A percentile compares a stretch with the other conserved stretches of the same genome.
These are phyloP conservation scores for Pichia heedii DNA, from an alignment of 805 yeast genomes.

Conservation along the genomic window DNA sequence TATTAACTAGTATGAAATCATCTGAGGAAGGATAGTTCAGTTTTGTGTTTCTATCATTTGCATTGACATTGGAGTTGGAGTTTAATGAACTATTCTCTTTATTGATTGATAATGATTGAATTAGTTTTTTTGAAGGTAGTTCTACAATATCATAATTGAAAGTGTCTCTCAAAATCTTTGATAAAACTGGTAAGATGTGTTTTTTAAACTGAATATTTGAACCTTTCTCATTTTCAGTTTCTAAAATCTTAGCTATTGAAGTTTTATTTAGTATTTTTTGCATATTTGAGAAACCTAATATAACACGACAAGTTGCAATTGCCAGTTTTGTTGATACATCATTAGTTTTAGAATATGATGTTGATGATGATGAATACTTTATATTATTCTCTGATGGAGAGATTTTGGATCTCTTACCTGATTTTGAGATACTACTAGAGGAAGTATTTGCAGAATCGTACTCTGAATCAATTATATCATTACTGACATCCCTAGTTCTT, in stretches of 20 bases:
- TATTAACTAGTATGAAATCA: slow-evolving; percentile 21
- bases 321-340: slow-evolving; percentile 17
- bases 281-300: slow-evolving; percentile 22
- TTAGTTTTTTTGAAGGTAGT: slow-evolving; percentile 12
- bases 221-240: slow-evolving; percentile 23
- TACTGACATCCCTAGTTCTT: background rate
- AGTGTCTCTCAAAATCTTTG: slow-evolving; percentile 8
- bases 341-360: slow-evolving; percentile 5
- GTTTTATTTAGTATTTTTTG: slow-evolving; percentile 22
- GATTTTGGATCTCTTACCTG: background rate
- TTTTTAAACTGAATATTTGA: slow-evolving; percentile 20
- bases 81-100: background rate
- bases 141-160: slow-evolving; percentile 23
- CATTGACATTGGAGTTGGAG: background rate
- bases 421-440: background rate
- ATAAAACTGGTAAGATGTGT: slow-evolving; percentile 17
- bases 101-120: background rate
- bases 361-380: background rate
- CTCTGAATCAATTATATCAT: background rate
- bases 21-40: slow-evolving; percentile 3
- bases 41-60: background rate
- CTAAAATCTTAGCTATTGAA: slow-evolving; percentile 21
- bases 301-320: slow-evolving; percentile 19
- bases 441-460: background rate
- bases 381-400: no score